Evolutionary conservation across 2,329 filamentous ascomycete genomes (phyloP).

Genomic region (Curvularia lunata): DNA sequence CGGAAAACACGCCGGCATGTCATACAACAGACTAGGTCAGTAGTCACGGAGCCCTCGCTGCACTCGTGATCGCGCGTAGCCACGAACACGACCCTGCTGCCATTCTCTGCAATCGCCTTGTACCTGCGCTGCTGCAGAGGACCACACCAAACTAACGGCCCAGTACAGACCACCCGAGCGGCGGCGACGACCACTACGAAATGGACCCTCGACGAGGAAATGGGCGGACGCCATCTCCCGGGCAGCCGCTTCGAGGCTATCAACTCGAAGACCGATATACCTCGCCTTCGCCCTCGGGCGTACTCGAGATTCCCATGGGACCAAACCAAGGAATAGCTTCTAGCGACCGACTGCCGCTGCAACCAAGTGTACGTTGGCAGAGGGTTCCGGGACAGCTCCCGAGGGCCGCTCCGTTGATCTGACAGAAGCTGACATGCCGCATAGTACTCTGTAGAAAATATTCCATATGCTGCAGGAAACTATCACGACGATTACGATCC

Average conservation of each 20-base stretch:
- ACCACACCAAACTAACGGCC: conserved; percentile 16
- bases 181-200: conserved; percentile 36
- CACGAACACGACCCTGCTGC: not conserved
- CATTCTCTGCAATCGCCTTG: not conserved
- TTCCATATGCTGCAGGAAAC: conserved; percentile 69
- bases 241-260: conserved; percentile 76
- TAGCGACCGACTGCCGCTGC: conserved; percentile 78
- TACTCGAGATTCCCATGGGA: conserved; percentile 72
- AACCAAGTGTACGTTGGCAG: conserved; percentile 74
- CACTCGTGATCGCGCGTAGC: conserved; percentile 9
- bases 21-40: conserved; percentile 49
- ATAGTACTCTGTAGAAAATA: conserved; percentile 74
- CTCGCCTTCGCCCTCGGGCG: conserved; percentile 56
- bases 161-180: conserved; percentile 28
- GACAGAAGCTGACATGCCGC: conserved; percentile 2
- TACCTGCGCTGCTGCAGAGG: not conserved
- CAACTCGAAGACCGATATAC: conserved; percentile 80
- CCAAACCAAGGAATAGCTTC: conserved; percentile 63
- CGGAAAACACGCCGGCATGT: conserved; percentile 31
- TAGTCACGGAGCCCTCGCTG: conserved; percentile 10
- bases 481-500: conserved; percentile 60
- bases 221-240: conserved; percentile 73
- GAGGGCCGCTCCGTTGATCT: not conserved
- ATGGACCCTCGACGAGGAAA: conserved; percentile 61
- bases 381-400: too few relatives aligned